Evolutionary conservation across 305 asterid genomes (phyloP), one percentile per base, ranked within the genome.

Genomic region (Solanum hybrid): DNA sequence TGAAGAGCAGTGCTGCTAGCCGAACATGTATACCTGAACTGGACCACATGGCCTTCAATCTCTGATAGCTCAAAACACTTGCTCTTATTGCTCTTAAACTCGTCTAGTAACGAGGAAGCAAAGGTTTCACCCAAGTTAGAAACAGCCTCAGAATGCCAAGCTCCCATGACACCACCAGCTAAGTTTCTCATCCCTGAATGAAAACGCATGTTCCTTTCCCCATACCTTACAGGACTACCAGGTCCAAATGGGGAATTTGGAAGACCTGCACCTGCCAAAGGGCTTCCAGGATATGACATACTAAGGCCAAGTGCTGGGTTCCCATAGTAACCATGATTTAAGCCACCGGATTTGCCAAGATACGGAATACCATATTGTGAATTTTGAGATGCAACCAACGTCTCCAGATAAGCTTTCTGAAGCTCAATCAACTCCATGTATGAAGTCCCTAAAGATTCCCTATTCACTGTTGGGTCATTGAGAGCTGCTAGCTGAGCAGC

Each of bases 11-110:
- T 85, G 82, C 38, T 13, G 38, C 41, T 37, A 65, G 32, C 36
- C 29, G 22, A 83, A 89, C 83, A 80, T 41, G 70, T 10, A 77
- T 91, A 95, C 97, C 97, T 95, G 93, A 96, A 96, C 88, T 94
- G 97, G 90, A 95, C 96, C 92, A 96, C 96, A 86, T 95, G 96
- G 24, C 98, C 95, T 10, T 93, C 94, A 90, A 96, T 96, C 90
- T 96, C 97, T 80, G 94, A 92, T 81, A 96, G 96, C 92, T 95
- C 98, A 81, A 95, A 93, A 89, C 95, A 94, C 91, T 92, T 94
- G 1, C 97, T 90, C 92, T 96, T 95, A 87, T 94, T 95, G 83
- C 94, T 92, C 95, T 95, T 96, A 80, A 96, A 95, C 94, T 96
- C 97, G 5, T 96, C 96, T 81, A 96, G 88, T 72, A 96, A 87